A percentile compares a stretch with the other conserved stretches of the same genome.
Conservation (phyloP, 768 basidiomycete species). For the Pleurotus tuoliensis region DNA sequence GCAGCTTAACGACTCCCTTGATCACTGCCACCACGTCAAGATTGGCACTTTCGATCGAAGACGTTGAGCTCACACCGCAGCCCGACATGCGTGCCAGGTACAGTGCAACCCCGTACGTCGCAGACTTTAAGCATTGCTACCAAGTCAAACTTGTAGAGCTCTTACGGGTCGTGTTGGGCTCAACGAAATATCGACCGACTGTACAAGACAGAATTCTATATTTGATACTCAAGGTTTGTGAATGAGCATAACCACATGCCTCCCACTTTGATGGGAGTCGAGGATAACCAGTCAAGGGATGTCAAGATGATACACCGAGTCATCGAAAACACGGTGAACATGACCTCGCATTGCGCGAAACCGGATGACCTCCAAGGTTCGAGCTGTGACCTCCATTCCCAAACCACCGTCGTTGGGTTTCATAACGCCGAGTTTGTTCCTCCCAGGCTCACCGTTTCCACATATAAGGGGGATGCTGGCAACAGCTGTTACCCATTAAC, state of each 20-base stretch:
- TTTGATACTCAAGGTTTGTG: too few relatives aligned
- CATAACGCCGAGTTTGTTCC: too few relatives aligned
- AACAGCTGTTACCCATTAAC: background rate
- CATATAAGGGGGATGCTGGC: background rate
- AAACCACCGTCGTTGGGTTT: too few relatives aligned
- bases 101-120: too few relatives aligned
- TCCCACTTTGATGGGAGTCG: background rate
- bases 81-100: too few relatives aligned
- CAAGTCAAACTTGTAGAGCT: too few relatives aligned
- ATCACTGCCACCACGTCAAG: background rate
- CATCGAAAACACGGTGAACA: background rate
- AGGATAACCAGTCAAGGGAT: background rate
- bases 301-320: background rate
- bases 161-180: too few relatives aligned
- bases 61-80: background rate
- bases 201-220: too few relatives aligned
- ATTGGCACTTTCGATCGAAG: background rate
- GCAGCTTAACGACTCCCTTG: background rate
- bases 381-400: background rate
- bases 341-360: background rate
- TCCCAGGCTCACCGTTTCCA: too few relatives aligned
- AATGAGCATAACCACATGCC: too few relatives aligned
- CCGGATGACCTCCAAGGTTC: background rate
- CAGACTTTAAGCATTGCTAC: too few relatives aligned
- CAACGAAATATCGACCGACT: too few relatives aligned